Base-by-base conservation (phyloP, 2,329 filamentous ascomycete species). In the Venturia pyrina region DNA sequence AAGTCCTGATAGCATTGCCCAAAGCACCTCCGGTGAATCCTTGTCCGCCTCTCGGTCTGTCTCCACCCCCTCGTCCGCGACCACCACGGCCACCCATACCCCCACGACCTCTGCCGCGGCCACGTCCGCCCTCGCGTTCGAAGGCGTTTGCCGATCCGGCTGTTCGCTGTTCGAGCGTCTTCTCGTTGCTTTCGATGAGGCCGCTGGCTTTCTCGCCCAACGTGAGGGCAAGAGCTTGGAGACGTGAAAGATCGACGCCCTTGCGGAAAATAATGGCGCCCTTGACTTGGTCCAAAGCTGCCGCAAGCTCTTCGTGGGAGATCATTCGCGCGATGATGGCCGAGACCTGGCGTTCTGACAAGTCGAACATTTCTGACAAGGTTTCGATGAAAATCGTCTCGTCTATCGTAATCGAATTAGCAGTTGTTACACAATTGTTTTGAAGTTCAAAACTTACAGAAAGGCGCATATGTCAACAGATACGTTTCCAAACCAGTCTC, bases 241-340 rank as follows among this genome's bases (percentile, higher is more conserved):
- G 86, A 72, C 96, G 88, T 74, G 91, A 96, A 70, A 99, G 87
- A 83, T 99, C 96, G 69, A 99, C 95, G 67, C 95, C 96, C 87
- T 99, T 98, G 79, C 95, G 89, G 90, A 99, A 99, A 81, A 98
- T 95, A 79, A 99, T 91, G 63, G 91, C 96, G 71, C 90, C 88
- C 73, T 96, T 97, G 79, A 99, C 93, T 80, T 99, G 95, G 82
- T 99, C 96, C 37, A 99, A 87, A 46, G 95, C 96, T 56, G 95
- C 95, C 11, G 90, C 91, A 62, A 99, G 88, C 79, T 99, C 95
- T 80, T 99, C 95, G 82, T 99, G 95, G 73, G 92, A 96, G 78
- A 99, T 98, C 95, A 99, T 99, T 83, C 96, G 96, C 84, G 91
- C 96, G 74, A 99, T 87, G 66, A 99, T 88, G 44, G 95, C 92